A percentile compares a stretch with the other conserved stretches of the same genome.
phyloP scores from a whole-genome alignment of 2,329 filamentous ascomycete species.

The Colletotrichum lentis region DNA sequence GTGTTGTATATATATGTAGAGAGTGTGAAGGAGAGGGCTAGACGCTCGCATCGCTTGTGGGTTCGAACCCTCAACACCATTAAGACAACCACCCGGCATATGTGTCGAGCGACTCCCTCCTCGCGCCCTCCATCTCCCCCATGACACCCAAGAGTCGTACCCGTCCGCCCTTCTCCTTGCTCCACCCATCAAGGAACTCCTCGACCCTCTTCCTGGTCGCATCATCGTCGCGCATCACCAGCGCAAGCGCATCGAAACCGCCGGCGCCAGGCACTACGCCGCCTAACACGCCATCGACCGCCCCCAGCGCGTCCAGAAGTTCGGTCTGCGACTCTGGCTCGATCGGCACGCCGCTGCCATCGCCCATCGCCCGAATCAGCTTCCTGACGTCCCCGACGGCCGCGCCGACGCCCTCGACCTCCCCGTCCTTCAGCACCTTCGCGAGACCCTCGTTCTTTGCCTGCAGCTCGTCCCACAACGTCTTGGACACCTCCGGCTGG shows the following conservation, averaged over 20 bases:
- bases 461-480: constrained; percentile 80
- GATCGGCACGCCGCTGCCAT: constrained; percentile 79
- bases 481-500: constrained; percentile 69
- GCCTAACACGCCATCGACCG: constrained; percentile 81
- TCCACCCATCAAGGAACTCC: constrained; percentile 72
- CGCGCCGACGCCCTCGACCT: constrained; percentile 53
- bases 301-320: constrained; percentile 78
- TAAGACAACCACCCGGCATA: constrained; percentile 56
- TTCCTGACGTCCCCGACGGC: constrained; percentile 63
- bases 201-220: constrained; percentile 68
- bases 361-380: constrained; percentile 80
- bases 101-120: constrained; percentile 54
- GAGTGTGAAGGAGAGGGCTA: no score
- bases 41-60: not conserved
- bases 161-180: constrained; percentile 62
- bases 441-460: constrained; percentile 76
- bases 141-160: constrained; percentile 75
- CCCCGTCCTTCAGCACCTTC: constrained; percentile 63
- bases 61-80: not conserved
- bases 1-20: not conserved
- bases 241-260: constrained; percentile 86
- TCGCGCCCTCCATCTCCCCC: constrained; percentile 75
- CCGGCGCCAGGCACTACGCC: constrained; percentile 95
- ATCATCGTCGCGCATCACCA: constrained; percentile 78
- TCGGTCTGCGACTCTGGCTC: constrained; percentile 87